Percentiles rank a stretch among this genome's conserved stretches.
Evolutionary conservation across 352 stramenopile species (phyloP).

Genomic region (Achlya hypogyna): DNA sequence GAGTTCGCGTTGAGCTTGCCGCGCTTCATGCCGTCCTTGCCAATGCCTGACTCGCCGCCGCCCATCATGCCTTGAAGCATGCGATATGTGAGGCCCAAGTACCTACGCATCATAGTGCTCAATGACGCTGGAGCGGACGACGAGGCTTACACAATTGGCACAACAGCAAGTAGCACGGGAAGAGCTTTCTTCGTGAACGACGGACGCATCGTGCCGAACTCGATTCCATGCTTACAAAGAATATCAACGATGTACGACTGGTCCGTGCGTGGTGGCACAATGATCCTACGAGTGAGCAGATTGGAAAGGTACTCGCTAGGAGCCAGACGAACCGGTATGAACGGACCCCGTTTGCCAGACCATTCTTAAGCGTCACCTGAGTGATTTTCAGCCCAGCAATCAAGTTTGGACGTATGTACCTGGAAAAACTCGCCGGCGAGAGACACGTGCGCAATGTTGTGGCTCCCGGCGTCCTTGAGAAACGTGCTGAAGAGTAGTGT

Average conservation of each 20-base stretch:
- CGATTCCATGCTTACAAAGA: constrained; percentile 46
- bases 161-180: constrained; percentile 49
- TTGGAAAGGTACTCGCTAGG: constrained; percentile 4
- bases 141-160: constrained; percentile 53
- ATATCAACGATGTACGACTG: constrained; percentile 61
- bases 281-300: constrained; percentile 29
- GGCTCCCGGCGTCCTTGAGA: constrained; percentile 35
- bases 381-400: background rate
- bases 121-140: background rate
- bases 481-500: constrained; percentile 72
- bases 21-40: constrained; percentile 40
- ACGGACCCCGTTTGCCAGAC: background rate
- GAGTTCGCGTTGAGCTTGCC: constrained; percentile 34
- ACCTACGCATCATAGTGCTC: constrained; percentile 26
- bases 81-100: constrained; percentile 74
- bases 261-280: constrained; percentile 61
- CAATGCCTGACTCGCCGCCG: constrained; percentile 32
- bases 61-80: constrained; percentile 68
- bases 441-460: constrained; percentile 54
- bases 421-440: constrained; percentile 59
- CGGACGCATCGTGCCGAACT: constrained; percentile 54
- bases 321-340: constrained; percentile 2
- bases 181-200: constrained; percentile 36
- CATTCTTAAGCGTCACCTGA: constrained; percentile 14
- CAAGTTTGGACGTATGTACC: constrained; percentile 26